Evolutionary conservation across 257 asterid genomes (phyloP).

Genomic region (Rauvolfia tetraphylla): DNA sequence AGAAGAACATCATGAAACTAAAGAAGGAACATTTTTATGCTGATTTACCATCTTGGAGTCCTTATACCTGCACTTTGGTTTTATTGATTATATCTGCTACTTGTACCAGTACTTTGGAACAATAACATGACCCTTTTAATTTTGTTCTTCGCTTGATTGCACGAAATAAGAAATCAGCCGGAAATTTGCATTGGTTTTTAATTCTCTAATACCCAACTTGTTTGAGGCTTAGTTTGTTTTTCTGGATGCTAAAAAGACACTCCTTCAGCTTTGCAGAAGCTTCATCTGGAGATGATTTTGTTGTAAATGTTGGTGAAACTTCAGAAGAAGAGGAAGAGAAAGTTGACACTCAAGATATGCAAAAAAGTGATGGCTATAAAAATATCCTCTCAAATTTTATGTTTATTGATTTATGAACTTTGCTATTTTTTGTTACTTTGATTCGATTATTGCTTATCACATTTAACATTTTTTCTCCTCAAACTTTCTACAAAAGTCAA

Average conservation of each 20-base stretch:
- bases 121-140: background rate
- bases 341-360: slow-evolving; percentile 25
- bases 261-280: slow-evolving; percentile 59
- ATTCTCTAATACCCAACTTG: background rate
- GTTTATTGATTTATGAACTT: background rate
- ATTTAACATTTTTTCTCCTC: background rate
- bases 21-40: background rate
- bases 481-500: no score
- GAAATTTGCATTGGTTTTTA: background rate
- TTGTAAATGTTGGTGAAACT: slow-evolving; percentile 34
- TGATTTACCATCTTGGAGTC: background rate
- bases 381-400: slow-evolving; percentile 36
- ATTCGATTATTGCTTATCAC: background rate
- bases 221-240: background rate
- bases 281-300: slow-evolving; percentile 60
- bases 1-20: background rate
- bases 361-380: slow-evolving; percentile 13
- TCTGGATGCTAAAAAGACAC: slow-evolving; percentile 12
- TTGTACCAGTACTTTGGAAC: background rate
- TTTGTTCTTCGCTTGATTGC: background rate
- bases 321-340: slow-evolving; percentile 48
- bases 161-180: background rate
- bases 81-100: background rate
- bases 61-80: background rate
- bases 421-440: background rate